Evolutionary conservation across 768 basidiomycete genomes (phyloP).

Genomic region (Sarcodon aspratus): DNA sequence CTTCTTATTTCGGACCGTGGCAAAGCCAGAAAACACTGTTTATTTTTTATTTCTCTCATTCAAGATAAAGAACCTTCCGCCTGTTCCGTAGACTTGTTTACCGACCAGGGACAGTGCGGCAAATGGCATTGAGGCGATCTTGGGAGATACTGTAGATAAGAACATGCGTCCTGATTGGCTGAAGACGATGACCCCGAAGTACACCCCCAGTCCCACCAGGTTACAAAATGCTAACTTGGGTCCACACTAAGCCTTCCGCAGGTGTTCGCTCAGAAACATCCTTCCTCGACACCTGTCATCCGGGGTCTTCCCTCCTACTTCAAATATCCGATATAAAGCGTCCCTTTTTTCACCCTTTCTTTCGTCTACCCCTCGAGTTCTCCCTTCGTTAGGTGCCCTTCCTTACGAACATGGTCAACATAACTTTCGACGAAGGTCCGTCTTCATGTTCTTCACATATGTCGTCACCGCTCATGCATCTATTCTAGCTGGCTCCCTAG

Average conservation of each 20-base stretch:
- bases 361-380: too few species aligned
- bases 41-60: too few species aligned
- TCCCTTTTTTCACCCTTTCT: too few species aligned
- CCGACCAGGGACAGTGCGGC: not conserved
- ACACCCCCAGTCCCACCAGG: not conserved
- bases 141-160: not conserved
- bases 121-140: not conserved
- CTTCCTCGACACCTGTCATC: not conserved
- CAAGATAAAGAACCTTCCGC: not conserved
- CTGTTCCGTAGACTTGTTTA: not conserved
- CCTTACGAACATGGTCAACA: constrained; percentile 27
- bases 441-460: not conserved
- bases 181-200: not conserved
- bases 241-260: not conserved
- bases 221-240: not conserved
- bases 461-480: not conserved
- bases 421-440: constrained; percentile 30
- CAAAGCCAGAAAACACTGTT: too few species aligned
- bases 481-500: constrained; percentile 26
- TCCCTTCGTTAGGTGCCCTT: too few species aligned
- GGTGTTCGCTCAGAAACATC: not conserved
- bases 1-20: too few species aligned
- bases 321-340: constrained; percentile 3
- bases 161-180: not conserved
- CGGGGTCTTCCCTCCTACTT: not conserved